These are phyloP conservation scores for Tetrahymena malaccensis DNA, from an alignment of 73 alveolate genomes.

Conservation along the genomic window DNA sequence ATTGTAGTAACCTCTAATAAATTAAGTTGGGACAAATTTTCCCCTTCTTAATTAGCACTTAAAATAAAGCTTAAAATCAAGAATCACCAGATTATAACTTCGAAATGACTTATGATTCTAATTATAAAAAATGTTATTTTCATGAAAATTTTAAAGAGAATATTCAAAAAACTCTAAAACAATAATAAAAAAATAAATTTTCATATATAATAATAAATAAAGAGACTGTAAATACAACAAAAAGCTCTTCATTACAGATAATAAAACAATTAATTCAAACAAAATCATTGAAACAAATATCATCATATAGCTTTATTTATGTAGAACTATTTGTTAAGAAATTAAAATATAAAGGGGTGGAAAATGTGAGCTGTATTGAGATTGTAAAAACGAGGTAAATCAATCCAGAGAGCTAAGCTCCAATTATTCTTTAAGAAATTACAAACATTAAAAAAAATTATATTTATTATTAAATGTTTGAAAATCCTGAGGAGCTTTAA, in stretches of 20 bases:
- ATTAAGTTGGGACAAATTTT: no score
- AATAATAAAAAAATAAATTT: no score
- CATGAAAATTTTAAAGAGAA: neutral
- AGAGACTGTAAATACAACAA: neutral
- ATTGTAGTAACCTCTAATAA: neutral
- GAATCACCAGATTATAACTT: neutral
- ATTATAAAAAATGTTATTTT: no score
- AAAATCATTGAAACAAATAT: no score
- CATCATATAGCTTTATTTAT: no score
- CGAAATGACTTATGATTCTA: neutral
- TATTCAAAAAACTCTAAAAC: no score
- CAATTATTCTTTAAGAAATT: no score
- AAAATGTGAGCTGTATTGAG: neutral
- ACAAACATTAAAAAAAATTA: no score
- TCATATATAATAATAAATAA: no score
- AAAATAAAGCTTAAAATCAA: no score
- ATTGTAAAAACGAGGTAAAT: neutral
- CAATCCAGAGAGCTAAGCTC: neutral
- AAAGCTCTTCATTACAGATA: neutral
- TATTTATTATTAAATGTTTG: neutral
- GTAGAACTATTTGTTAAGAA: neutral
- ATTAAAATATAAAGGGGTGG: neutral
- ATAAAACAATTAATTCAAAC: no score
- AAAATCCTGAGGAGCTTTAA: neutral
- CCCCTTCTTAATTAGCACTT: neutral